These are phyloP conservation scores for Chamaecrista fasciculata DNA, from an alignment of 306 rosid species.

Conservation along the genomic window DNA sequence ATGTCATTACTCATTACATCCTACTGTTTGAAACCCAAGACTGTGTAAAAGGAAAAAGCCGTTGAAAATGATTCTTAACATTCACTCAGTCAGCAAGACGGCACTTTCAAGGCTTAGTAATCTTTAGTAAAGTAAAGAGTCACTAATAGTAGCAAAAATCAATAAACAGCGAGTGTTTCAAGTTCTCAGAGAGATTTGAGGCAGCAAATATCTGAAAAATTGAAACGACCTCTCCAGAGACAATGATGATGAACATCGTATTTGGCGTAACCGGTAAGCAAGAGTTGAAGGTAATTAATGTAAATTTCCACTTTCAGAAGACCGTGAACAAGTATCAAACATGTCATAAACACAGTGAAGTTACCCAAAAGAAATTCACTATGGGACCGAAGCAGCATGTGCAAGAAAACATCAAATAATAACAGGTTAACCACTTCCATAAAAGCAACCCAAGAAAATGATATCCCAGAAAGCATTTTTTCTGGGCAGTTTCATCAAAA, in stretches of 20 bases:
- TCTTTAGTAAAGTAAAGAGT: constrained; percentile 17
- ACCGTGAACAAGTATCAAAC: constrained; percentile 30
- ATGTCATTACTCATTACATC: constrained; percentile 15
- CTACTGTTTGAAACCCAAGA: constrained; percentile 22
- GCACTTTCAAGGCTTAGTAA: constrained; percentile 11
- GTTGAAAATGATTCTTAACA: constrained; percentile 18
- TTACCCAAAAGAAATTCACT: constrained; percentile 2
- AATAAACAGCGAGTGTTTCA: constrained; percentile 15
- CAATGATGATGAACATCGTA: background rate
- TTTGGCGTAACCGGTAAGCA: background rate
- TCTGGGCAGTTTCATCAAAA: background rate
- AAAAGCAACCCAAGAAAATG: background rate
- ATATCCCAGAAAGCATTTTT: background rate
- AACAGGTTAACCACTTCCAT: background rate
- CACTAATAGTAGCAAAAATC: background rate
- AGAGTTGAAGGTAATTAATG: constrained; percentile 12
- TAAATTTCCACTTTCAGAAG: background rate
- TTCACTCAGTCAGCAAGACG: constrained; percentile 15
- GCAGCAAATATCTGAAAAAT: background rate
- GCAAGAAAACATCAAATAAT: background rate
- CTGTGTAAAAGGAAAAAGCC: background rate
- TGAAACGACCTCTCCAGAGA: background rate
- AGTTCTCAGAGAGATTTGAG: background rate
- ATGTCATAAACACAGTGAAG: constrained; percentile 34
- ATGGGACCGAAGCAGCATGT: background rate